Evolutionary conservation across 1,284 basidiomycete species (phyloP).

Genomic region (Porogramme epimiltina): DNA sequence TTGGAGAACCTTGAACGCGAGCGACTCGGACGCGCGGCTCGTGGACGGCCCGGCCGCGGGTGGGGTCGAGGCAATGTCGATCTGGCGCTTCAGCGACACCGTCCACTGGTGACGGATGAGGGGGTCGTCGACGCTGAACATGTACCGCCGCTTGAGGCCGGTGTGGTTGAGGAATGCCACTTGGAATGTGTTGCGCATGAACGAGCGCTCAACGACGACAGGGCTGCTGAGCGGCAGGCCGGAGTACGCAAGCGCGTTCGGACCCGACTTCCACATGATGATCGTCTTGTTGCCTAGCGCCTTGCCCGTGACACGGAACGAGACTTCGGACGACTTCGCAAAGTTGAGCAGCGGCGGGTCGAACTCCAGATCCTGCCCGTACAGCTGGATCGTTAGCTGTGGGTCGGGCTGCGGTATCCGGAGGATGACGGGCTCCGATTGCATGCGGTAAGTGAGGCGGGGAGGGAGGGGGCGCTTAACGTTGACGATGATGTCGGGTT

Average conservation of each 20-base stretch:
- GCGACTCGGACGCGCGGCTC: conserved; percentile 61
- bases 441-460: conserved; percentile 80
- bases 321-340: conserved; percentile 71
- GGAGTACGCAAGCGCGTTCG: conserved; percentile 78
- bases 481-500: conserved; percentile 57
- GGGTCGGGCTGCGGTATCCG: conserved; percentile 82
- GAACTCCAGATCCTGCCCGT: conserved; percentile 84
- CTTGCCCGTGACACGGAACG: conserved; percentile 85
- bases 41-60: conserved; percentile 36
- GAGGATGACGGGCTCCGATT: conserved; percentile 84
- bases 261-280: conserved; percentile 78
- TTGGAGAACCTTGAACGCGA: conserved; percentile 81
- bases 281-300: conserved; percentile 82
- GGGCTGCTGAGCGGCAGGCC: conserved; percentile 77
- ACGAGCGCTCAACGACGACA: conserved; percentile 83
- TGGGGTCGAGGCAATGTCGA: conserved; percentile 48
- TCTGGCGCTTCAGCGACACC: conserved; percentile 68
- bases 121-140: conserved; percentile 87
- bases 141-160: conserved; percentile 79
- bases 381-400: conserved; percentile 76
- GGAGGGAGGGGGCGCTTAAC: conserved; percentile 76
- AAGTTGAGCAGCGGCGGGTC: conserved; percentile 85
- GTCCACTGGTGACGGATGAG: conserved; percentile 78
- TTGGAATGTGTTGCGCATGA: conserved; percentile 92
- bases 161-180: conserved; percentile 78